Evolutionary conservation across 2,329 filamentous ascomycete species (phyloP), one percentile per base, ranked within the genome.

Genomic region (Periglandula ipomoeae): DNA sequence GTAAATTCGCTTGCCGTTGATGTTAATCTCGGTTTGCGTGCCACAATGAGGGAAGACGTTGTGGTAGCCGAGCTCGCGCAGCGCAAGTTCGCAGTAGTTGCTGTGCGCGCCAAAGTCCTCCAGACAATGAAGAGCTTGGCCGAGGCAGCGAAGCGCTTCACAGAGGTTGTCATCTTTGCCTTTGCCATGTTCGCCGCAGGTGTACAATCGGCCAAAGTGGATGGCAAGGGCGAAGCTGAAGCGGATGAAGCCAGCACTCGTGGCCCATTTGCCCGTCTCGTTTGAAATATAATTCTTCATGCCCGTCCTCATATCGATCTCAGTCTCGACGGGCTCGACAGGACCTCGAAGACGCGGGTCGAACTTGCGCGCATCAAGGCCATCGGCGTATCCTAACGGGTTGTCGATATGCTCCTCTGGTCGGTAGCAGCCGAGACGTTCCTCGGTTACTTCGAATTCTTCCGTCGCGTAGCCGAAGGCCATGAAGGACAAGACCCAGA

Each of bases 271-370:
- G 4, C 89, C 88, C 13, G 70, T 73, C 64, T 97, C 91, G 60
- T 96, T 97, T 52, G 91, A 83, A 56, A 98, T 97, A 66, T 98
- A 98, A 65, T 97, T 97, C 69, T 97, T 98, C 91, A 98, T 95
- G n/a, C 90, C 90, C 1, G 87, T 93, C 5, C 77, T 70, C 30
- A 70, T 70, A 59, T 93, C 87, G 49, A 93, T 78, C 51, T 87
- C 81, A 19, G 87, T 79, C 61, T 93, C 87, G 37, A 78, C 66
- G 4, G 78, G 76, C 51, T 80, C 71, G 8, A 97, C 82, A 0
- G 90, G 90, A 1, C 83, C 86, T 45, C 93, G 84, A 7, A 97
- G 79, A 23, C 93, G 84, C 34, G 76, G 70, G 63, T 97, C 93
- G 60, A 81, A 89, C 58, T 85, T 79, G 52, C 88, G 80, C 5